phyloP scores from a whole-genome alignment of 73 alveolate species.

The Paramecium biaurelia region DNA sequence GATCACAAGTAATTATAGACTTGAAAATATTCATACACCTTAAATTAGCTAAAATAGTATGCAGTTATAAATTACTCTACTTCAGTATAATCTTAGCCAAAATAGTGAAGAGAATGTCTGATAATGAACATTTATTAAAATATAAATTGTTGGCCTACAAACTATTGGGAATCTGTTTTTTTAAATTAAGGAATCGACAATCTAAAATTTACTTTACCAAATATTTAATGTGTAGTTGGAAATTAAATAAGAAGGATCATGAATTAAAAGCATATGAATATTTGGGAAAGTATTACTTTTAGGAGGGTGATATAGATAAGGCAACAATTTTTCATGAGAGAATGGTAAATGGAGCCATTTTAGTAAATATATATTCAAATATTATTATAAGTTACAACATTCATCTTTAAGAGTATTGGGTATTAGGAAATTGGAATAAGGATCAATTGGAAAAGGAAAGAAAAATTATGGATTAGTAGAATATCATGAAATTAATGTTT shows the following conservation, averaged over 20 bases:
- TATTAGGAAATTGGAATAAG: neutral
- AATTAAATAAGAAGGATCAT: neutral
- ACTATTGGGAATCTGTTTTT: neutral
- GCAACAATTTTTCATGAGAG: slow-evolving; percentile 46
- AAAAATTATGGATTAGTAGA: neutral
- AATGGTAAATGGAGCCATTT: slow-evolving; percentile 35
- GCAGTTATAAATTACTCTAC: neutral
- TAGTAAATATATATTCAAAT: neutral
- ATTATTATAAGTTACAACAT: neutral
- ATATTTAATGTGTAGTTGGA: slow-evolving; percentile 51
- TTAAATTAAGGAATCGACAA: neutral
- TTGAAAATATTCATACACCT: neutral
- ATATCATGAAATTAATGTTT: neutral
- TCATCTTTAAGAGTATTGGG: neutral
- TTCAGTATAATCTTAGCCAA: neutral
- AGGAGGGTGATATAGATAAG: slow-evolving; percentile 40
- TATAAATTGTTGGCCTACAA: neutral
- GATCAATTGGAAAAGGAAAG: neutral
- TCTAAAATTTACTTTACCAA: neutral
- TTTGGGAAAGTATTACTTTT: slow-evolving; percentile 43
- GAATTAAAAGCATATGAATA: slow-evolving; percentile 53
- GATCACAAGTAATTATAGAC: neutral
- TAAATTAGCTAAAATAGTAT: neutral
- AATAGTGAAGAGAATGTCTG: neutral
- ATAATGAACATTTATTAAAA: neutral